Evolutionary conservation across 768 basidiomycete genomes (phyloP).

Genomic region (Mrakia frigida): DNA sequence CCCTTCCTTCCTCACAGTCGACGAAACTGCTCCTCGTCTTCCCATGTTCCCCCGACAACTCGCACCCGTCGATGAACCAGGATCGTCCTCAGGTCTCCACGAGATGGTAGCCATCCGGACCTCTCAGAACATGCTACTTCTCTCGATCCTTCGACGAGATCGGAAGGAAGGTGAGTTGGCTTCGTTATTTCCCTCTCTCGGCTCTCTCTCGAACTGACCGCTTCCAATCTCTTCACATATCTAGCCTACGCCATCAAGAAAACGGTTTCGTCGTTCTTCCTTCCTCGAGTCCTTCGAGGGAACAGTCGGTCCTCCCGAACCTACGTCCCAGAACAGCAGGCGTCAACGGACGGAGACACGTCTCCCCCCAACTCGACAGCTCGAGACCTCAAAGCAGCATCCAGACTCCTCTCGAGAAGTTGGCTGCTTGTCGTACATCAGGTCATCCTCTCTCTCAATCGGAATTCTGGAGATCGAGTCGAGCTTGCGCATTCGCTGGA

Average conservation of each 20-base stretch:
- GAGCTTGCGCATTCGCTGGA: constrained; percentile 65
- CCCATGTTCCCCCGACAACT: constrained; percentile 59
- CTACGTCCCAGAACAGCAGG: not conserved
- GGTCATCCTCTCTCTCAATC: constrained; percentile 64
- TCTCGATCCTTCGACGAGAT: constrained; percentile 60
- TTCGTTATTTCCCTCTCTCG: constrained; percentile 44
- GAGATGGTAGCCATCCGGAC: constrained; percentile 55
- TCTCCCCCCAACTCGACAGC: not conserved
- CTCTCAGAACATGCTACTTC: constrained; percentile 65
- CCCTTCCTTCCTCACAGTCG: constrained; percentile 13
- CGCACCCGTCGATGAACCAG: constrained; percentile 23
- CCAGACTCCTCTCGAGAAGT: constrained; percentile 55
- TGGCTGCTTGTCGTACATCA: constrained; percentile 64
- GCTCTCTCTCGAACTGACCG: not conserved
- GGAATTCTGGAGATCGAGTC: constrained; percentile 63
- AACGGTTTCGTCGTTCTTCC: constrained; percentile 6
- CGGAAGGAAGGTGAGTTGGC: constrained; percentile 62
- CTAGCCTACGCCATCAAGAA: constrained; percentile 24
- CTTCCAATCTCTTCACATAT: too few species aligned
- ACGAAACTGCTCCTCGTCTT: constrained; percentile 52
- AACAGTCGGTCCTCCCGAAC: constrained; percentile 12
- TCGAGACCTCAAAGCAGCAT: not conserved
- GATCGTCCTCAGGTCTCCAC: not conserved
- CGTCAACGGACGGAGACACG: not conserved
- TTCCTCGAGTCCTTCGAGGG: constrained; percentile 2